Percentiles rank a stretch among this genome's conserved stretches.
Conservation (phyloP, 768 basidiomycete genomes). For the Lactifluus subvellereus region DNA sequence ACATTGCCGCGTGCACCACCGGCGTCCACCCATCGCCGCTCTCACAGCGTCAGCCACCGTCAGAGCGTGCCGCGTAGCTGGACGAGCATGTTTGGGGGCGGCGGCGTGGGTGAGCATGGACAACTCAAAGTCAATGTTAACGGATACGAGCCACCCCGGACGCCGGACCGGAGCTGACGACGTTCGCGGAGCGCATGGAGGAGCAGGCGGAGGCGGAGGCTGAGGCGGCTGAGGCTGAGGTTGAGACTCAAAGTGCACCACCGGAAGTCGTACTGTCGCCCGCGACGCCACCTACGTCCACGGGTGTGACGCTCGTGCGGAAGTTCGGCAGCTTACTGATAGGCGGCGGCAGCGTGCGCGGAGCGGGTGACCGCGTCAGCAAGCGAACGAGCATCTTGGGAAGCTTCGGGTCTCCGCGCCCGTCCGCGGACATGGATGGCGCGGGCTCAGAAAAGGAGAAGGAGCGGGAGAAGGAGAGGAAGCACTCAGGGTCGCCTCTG, state of each 20-base stretch:
- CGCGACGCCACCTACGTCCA: slow-evolving; percentile 5
- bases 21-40: slow-evolving; percentile 72
- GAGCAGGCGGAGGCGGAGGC: slow-evolving; percentile 26
- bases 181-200: slow-evolving; percentile 43
- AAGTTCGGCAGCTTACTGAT: slow-evolving; percentile 21
- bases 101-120: slow-evolving; percentile 24
- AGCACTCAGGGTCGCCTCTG: slow-evolving; percentile 29
- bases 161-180: slow-evolving; percentile 61
- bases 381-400: slow-evolving; percentile 20
- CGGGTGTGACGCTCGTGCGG: slow-evolving; percentile 28
- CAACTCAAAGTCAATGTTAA: slow-evolving; percentile 12
- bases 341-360: slow-evolving; percentile 21
- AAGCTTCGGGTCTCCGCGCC: slow-evolving; percentile 18
- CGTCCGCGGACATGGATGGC: slow-evolving; percentile 10
- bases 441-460: slow-evolving; percentile 18
- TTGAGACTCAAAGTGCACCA: slow-evolving; percentile 17
- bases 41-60: slow-evolving; percentile 77
- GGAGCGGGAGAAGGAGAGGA: slow-evolving; percentile 24
- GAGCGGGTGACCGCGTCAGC: slow-evolving; percentile 20
- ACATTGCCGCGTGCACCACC: slow-evolving; percentile 62
- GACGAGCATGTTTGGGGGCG: slow-evolving; percentile 60
- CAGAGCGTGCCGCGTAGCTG: slow-evolving; percentile 50
- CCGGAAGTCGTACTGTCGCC: slow-evolving; percentile 20
- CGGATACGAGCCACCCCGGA: slow-evolving; percentile 41
- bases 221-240: slow-evolving; percentile 26